A percentile compares a stretch with the other conserved stretches of the same genome.
These are phyloP conservation scores for Erigeron philadelphicus DNA, from an alignment of 140 eudicot genomes.

Conservation along the genomic window DNA sequence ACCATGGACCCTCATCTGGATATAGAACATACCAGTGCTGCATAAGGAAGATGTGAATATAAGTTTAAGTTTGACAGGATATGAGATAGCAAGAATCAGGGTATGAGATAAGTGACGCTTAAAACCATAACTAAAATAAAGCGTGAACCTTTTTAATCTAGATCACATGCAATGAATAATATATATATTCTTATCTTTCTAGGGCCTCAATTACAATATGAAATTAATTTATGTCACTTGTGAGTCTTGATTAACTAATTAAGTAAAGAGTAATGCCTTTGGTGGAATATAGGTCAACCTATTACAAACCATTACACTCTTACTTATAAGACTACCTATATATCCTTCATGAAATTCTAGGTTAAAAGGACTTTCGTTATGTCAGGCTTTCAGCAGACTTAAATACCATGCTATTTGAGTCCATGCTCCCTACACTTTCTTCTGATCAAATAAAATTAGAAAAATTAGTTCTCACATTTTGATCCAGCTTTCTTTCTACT, in stretches of 20 bases:
- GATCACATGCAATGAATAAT: not conserved
- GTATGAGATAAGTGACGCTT: not conserved
- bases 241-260: not conserved
- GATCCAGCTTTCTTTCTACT: too few relatives aligned
- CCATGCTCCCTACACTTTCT: too few relatives aligned
- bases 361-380: not conserved
- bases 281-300: not conserved
- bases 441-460: too few relatives aligned
- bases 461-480: too few relatives aligned
- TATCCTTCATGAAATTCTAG: not conserved
- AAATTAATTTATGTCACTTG: not conserved
- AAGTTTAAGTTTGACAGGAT: constrained; percentile 8
- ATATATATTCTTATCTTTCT: not conserved
- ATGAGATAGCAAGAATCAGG: not conserved
- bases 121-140: not conserved
- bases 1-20: constrained; percentile 94
- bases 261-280: constrained; percentile 4
- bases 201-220: not conserved
- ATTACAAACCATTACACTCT: not conserved
- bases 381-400: not conserved
- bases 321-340: constrained; percentile 1
- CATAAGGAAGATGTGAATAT: constrained; percentile 33
- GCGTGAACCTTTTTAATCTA: not conserved
- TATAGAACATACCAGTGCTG: constrained; percentile 92
- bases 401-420: not conserved